Evolutionary conservation across 73 alveolate genomes (phyloP).

Genomic region (Paramecium sexaurelia): DNA sequence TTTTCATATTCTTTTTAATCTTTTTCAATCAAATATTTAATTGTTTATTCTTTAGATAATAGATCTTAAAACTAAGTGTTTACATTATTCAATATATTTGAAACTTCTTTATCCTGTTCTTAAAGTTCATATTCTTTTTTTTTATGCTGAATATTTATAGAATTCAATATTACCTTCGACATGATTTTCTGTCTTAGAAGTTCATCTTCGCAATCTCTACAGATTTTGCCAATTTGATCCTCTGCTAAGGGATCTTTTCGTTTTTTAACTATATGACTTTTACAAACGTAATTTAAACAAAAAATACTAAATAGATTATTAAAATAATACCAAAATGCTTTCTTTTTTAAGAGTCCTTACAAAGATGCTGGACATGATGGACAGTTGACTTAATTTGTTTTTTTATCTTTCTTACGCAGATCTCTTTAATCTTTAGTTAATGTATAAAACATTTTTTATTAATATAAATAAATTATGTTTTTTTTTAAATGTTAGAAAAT

Average conservation of each 20-base stretch:
- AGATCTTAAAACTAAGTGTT: not conserved
- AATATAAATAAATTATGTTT: not conserved
- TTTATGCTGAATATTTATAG: constrained; percentile 4
- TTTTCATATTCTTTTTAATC: not conserved
- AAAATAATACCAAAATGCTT: not conserved
- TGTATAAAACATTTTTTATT: not conserved
- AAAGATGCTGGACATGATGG: not conserved
- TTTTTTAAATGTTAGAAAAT: too few relatives aligned
- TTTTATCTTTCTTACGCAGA: not conserved
- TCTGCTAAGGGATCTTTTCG: constrained; percentile 5
- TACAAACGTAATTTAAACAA: constrained; percentile 31
- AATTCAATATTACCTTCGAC: not conserved
- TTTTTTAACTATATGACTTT: not conserved
- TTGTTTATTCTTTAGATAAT: not conserved
- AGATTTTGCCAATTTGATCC: constrained; percentile 1
- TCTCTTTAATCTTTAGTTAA: not conserved
- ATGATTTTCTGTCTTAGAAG: not conserved
- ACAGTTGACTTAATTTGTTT: not conserved
- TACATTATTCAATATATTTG: not conserved
- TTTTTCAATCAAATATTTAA: not conserved
- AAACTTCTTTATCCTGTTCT: not conserved
- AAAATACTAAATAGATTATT: not conserved
- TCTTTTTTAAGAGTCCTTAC: not conserved
- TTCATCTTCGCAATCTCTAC: constrained; percentile 24
- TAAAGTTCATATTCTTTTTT: not conserved